phyloP scores from a whole-genome alignment of 805 yeast species.

The Candida pini region DNA sequence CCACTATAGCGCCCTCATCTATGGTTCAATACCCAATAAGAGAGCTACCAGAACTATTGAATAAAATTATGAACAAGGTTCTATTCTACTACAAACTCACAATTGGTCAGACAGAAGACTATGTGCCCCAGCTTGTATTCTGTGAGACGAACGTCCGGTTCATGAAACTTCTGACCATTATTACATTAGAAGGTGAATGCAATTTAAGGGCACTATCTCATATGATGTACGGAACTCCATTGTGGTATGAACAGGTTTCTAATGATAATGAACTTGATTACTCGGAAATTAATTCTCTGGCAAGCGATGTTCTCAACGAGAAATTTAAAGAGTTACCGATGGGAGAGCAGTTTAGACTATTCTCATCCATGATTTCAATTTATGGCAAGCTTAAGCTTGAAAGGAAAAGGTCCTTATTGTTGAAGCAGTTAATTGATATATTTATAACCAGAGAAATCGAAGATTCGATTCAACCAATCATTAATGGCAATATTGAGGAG shows the following conservation, averaged over 20 bases:
- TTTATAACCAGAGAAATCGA: slow-evolving; percentile 20
- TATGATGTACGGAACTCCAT: slow-evolving; percentile 36
- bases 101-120: slow-evolving; percentile 56
- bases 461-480: slow-evolving; percentile 5
- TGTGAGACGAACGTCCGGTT: slow-evolving; percentile 66
- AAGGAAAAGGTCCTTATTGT: slow-evolving; percentile 65
- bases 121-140: slow-evolving; percentile 75
- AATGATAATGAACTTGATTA: slow-evolving; percentile 15
- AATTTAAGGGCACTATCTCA: slow-evolving; percentile 35
- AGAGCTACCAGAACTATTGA: slow-evolving; percentile 31
- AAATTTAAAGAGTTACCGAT: slow-evolving; percentile 41
- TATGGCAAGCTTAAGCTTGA: slow-evolving; percentile 54
- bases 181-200: slow-evolving; percentile 46
- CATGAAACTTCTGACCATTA: slow-evolving; percentile 51
- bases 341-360: slow-evolving; percentile 54
- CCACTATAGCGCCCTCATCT: slow-evolving; percentile 3
- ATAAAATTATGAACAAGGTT: slow-evolving; percentile 33
- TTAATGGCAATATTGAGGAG: slow-evolving; percentile 10
- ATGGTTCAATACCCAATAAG: slow-evolving; percentile 16
- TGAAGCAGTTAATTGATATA: slow-evolving; percentile 57
- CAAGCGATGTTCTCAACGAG: slow-evolving; percentile 41
- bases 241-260: background rate
- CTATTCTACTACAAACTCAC: slow-evolving; percentile 46
- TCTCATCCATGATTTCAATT: slow-evolving; percentile 58
- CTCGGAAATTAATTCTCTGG: slow-evolving; percentile 41